These are phyloP conservation scores for Xanthoparmelia taractica DNA, from an alignment of 495 filamentous ascomycete genomes.

Conservation along the genomic window DNA sequence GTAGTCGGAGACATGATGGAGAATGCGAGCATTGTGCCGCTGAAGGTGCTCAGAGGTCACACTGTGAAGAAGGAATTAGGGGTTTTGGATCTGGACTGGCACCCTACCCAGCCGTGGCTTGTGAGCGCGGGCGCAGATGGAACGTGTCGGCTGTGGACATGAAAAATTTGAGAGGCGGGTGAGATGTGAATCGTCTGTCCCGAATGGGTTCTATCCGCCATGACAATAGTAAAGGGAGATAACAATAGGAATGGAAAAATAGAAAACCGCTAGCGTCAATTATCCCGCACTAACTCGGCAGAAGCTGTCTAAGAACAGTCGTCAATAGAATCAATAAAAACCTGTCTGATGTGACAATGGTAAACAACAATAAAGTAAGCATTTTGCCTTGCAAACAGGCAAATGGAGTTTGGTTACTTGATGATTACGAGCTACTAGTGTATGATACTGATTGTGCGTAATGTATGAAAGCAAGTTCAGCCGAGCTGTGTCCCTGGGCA, in stretches of 20 bases:
- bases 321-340: background rate
- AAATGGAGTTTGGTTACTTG: no score
- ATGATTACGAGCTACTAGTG: background rate
- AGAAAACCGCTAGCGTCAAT: background rate
- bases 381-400: no score
- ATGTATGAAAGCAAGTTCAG: background rate
- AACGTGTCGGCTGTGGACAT: conserved; percentile 71
- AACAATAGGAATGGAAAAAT: background rate
- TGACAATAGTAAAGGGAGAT: background rate
- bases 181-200: background rate
- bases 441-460: background rate
- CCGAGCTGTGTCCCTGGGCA: background rate
- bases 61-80: conserved; percentile 67
- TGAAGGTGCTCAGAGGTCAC: conserved; percentile 90
- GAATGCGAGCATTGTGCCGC: conserved; percentile 89
- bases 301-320: background rate
- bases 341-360: no score
- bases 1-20: conserved; percentile 90
- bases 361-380: background rate
- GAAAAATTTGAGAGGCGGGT: background rate
- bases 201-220: no score
- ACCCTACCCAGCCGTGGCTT: conserved; percentile 84
- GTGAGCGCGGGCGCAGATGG: conserved; percentile 93
- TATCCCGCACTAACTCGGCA: no score
- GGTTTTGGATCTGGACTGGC: conserved; percentile 92